Base-by-base conservation (phyloP, 2,329 filamentous ascomycete genomes). In the Septoria linicola region DNA sequence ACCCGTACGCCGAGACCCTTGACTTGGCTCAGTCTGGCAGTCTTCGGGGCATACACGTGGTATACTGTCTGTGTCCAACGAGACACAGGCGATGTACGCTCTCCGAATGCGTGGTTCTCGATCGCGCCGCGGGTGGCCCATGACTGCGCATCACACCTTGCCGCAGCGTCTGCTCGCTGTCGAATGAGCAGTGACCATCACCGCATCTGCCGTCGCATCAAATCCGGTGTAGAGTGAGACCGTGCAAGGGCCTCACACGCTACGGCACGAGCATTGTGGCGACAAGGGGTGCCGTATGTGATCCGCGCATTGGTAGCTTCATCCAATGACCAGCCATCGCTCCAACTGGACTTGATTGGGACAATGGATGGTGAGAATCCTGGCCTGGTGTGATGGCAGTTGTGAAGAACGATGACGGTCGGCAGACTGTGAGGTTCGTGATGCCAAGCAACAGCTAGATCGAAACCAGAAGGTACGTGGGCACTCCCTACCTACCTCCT, bases 181-280 rank as follows among this genome's bases (percentile, higher is more conserved):
- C 41, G 27, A 34, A 34, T 44, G 41, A 44, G 27, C 14, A 8
- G 27, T 11, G n/a, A n/a, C 30, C 14, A 10, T 16, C 41, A 19
- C 13, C 30, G 11, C 30, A 44, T 44, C 41, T 27, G 31, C 17
- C 25, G 20, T 34, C 41, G 41, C 41, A 34, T 44, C 41, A 44
- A 44, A 27, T 44, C 41, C 41, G 41, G 41, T 30, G 20, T 27
- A 21, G 27, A 27, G 30, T 44, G 27, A 44, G 19, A 34, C 11
- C 5, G 13, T 32, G 27, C 41, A 32, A 34, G 41, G 31, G 41
- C 27, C 16, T 21, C 21, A 44, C 41, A 44, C 41, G 30, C 41
- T 25, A 44, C 41, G 27, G 41, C 27, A 32, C 41, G 41, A 35
- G 13, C 41, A 44, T 32, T 34, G 41, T 44, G 25, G 32, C 41